These are phyloP conservation scores for Cyberlindnera petersonii DNA, from an alignment of 805 yeast genomes.

Conservation along the genomic window DNA sequence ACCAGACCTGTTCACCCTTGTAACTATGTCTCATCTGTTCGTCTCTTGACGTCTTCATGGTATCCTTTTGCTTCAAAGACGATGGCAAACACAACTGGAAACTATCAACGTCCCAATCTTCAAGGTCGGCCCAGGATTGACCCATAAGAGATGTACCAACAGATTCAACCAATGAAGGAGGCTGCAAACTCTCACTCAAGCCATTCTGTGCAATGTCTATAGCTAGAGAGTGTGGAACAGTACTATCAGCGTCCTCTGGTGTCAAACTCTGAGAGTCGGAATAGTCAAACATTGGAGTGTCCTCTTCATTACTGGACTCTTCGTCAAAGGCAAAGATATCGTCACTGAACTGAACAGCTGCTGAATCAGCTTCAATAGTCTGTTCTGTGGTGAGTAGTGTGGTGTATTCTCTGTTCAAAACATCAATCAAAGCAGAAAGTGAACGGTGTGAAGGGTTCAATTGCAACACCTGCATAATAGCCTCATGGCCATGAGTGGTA, in stretches of 20 bases:
- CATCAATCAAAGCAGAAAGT: constrained; percentile 48
- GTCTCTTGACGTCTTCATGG: not conserved
- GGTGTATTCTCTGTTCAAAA: constrained; percentile 33
- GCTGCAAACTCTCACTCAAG: not conserved
- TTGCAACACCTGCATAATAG: constrained; percentile 62
- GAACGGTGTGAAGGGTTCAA: constrained; percentile 51
- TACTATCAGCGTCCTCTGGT: not conserved
- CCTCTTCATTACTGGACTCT: not conserved
- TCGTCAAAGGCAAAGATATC: constrained; percentile 14
- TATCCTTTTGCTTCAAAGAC: constrained; percentile 2
- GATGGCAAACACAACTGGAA: constrained; percentile 12
- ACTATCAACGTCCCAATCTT: constrained; percentile 13
- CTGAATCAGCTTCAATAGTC: constrained; percentile 33
- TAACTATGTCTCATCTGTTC: not conserved
- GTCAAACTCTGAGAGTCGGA: constrained; percentile 1
- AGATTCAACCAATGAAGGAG: constrained; percentile 14
- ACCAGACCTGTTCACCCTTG: constrained; percentile 5
- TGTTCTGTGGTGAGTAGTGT: constrained; percentile 63
- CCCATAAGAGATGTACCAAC: constrained; percentile 6
- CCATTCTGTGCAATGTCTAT: not conserved
- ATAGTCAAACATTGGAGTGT: constrained; percentile 5
- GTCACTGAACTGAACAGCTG: constrained; percentile 7
- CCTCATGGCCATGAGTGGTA: constrained; percentile 69
- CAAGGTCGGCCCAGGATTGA: constrained; percentile 19
- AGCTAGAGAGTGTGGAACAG: not conserved